These are phyloP conservation scores for Escovopsis sp. DNA, from an alignment of 2,329 filamentous ascomycete species.

Conservation along the genomic window DNA sequence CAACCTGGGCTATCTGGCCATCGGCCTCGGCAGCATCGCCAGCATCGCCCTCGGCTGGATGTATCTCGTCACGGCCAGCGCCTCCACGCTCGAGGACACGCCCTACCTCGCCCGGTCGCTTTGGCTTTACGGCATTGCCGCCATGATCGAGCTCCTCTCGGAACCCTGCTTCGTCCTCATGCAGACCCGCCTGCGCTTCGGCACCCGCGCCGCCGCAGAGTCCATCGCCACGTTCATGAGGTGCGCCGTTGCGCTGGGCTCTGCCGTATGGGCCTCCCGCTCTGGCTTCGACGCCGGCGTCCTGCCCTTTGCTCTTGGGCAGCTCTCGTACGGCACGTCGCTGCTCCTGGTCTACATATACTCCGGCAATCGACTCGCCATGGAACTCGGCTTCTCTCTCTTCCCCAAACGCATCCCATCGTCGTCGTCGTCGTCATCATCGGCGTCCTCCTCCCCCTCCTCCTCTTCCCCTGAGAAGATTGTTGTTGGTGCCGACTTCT, in stretches of 20 bases:
- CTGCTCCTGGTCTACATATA: constrained; percentile 56
- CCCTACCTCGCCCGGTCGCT: constrained; percentile 46
- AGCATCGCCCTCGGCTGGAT: constrained; percentile 48
- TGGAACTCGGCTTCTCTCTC: constrained; percentile 51
- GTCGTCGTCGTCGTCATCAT: no score
- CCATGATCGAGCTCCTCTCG: constrained; percentile 59
- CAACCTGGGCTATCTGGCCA: constrained; percentile 73
- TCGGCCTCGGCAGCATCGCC: constrained; percentile 51
- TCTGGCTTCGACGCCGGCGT: constrained; percentile 46
- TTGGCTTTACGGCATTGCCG: constrained; percentile 38
- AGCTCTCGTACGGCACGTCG: constrained; percentile 57
- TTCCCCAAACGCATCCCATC: constrained; percentile 28
- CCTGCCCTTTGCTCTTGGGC: constrained; percentile 77
- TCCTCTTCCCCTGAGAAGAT: no score
- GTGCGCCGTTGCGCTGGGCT: constrained; percentile 58
- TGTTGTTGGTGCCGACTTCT: constrained; percentile 28
- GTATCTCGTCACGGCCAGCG: constrained; percentile 43
- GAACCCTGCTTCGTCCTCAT: constrained; percentile 85
- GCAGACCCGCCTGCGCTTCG: constrained; percentile 68
- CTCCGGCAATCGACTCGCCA: constrained; percentile 42
- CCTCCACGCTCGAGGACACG: constrained; percentile 34
- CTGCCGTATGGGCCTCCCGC: constrained; percentile 47
- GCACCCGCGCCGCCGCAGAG: constrained; percentile 68
- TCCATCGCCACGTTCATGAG: constrained; percentile 64
- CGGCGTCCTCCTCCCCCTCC: constrained; percentile 5